Evolutionary conservation across 1,284 basidiomycete genomes (phyloP).

Genomic region (Trichosporon sp.): DNA sequence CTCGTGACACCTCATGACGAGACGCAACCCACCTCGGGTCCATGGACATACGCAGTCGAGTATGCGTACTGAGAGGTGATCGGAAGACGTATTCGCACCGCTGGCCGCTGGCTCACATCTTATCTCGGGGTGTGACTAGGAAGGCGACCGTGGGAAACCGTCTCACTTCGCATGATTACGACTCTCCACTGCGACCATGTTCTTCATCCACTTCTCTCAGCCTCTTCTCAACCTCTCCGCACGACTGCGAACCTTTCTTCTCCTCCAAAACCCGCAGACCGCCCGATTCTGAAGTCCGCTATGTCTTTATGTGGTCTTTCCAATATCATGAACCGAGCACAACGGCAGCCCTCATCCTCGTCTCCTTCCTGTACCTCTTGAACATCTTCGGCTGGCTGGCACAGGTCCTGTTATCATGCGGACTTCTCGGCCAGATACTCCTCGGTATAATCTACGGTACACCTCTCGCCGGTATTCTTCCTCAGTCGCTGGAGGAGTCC

Average conservation of each 20-base stretch:
- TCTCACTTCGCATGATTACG: no score
- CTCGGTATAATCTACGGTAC: constrained; percentile 55
- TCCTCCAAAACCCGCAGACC: neutral
- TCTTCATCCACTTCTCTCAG: no score
- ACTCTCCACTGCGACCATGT: no score
- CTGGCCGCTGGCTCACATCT: no score
- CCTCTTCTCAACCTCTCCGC: no score
- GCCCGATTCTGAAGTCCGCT: neutral
- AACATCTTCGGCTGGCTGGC: constrained; percentile 40
- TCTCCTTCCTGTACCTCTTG: constrained; percentile 49
- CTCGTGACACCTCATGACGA: no score
- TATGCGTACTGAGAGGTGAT: no score
- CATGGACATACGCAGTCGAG: no score
- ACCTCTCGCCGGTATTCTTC: constrained; percentile 53
- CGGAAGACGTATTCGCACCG: no score
- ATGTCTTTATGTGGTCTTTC: constrained; percentile 33
- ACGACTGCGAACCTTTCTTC: neutral
- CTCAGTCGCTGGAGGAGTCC: constrained; percentile 49
- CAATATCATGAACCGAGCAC: constrained; percentile 43
- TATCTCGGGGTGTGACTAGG: no score
- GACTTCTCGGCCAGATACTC: constrained; percentile 53
- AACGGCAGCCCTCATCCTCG: constrained; percentile 39
- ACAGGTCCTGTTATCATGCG: constrained; percentile 39
- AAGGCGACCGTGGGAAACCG: no score
- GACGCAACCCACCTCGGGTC: no score